A percentile compares a stretch with the other conserved stretches of the same genome.
Evolutionary conservation across 768 basidiomycete species (phyloP).

Genomic region (Grammothele lineata): DNA sequence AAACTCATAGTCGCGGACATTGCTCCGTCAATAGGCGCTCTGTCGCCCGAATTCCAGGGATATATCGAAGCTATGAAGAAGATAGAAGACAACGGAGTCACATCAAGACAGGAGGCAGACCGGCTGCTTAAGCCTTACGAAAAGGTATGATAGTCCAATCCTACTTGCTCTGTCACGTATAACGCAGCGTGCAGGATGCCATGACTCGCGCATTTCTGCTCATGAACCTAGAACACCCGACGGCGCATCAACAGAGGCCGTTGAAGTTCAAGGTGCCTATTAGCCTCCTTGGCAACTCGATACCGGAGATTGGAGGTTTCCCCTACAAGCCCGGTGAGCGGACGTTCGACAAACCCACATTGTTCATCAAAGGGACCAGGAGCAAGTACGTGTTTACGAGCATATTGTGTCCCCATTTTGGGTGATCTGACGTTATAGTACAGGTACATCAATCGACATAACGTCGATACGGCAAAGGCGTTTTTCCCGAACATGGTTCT

Average conservation of each 20-base stretch:
- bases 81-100: constrained; percentile 56
- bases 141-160: constrained; percentile 38
- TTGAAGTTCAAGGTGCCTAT: constrained; percentile 76
- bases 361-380: constrained; percentile 77
- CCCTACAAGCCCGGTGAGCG: constrained; percentile 60
- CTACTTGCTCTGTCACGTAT: neutral
- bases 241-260: constrained; percentile 26
- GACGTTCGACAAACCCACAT: constrained; percentile 52
- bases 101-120: constrained; percentile 67
- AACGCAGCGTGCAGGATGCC: constrained; percentile 47
- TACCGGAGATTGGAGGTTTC: constrained; percentile 74
- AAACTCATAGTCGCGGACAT: constrained; percentile 80
- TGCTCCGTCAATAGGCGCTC: constrained; percentile 56
- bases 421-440: neutral
- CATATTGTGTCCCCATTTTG: neutral
- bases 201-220: constrained; percentile 77
- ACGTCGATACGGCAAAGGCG: constrained; percentile 51
- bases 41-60: constrained; percentile 57
- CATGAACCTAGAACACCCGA: constrained; percentile 63
- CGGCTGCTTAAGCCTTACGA: constrained; percentile 59
- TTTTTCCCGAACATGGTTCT: constrained; percentile 74
- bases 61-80: constrained; percentile 74
- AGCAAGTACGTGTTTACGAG: constrained; percentile 49
- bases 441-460: constrained; percentile 74
- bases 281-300: constrained; percentile 52